Evolutionary conservation across 1,284 basidiomycete genomes (phyloP), one percentile per base, ranked within the genome.

Genomic region (Puccinia sorghi): DNA sequence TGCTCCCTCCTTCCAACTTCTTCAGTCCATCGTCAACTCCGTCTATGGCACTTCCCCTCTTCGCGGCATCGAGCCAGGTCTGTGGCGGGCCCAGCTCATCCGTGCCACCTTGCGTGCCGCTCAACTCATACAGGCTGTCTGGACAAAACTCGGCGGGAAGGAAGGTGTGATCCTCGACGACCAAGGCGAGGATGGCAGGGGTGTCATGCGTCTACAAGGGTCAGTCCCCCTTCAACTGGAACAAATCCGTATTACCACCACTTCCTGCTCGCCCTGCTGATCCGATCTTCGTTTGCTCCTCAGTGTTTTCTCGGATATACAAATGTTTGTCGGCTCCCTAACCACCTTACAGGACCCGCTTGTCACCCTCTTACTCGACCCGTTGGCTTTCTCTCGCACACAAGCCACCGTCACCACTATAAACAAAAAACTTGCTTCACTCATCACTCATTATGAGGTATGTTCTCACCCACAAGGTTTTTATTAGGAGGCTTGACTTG

Each of bases 151-250:
- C 11, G 67, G 67, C 15, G 69, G 69, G 22, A 52, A 52, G 39
- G 76, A 2, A 12, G 69, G 69, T n/a, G 67, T 72, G 27, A 79
- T 79, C n/a, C n/a, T 71, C 25, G 67, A 79, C 37, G 76, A 79
- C 37, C 64, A 79, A 43, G 69, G 57, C 48, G 56, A 79, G 59
- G 69, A 57, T 27, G 69, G 69, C 3, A 61, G 69, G n/a, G 76
- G 76, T 4, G 43, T 79, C 32, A 79, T 79, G 76, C 41, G 59
- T 37, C 71, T 79, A 56, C 76, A 79, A 63, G 76, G 76, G 76
- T 79, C 32, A 70, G 66, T 61, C 54, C 15, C 3, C 64, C 41
- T 48, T 39, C 20, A 43, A 22, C 12, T 48, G 20, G 3, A 22
- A 25, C 9, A 1, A 66, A 39, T 12, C 22, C 48, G 7, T 48